Base-by-base conservation (phyloP, 257 asterid species). In the Fraxinus anomala region DNA sequence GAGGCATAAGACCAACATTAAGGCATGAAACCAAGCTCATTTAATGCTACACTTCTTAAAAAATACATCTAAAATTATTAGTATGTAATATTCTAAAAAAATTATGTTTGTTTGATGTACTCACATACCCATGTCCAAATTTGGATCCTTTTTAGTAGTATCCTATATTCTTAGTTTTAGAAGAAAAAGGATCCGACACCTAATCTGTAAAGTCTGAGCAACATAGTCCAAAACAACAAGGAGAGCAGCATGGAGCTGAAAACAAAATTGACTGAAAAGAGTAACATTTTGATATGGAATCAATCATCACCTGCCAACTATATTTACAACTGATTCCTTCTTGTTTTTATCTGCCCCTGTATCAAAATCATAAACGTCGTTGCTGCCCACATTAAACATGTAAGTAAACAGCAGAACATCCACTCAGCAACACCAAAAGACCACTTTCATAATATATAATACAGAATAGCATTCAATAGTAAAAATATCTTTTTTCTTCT, bases 321-420 rank as follows among this genome's bases (percentile, higher is more conserved):
- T 80, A 76, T 90, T 95, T 61, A 95, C 99, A 71, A 93, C 96
- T 5, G 99, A 95, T 87, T 95, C 99, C 82, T 90, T 91, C 95
- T 95, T 95, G 89, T 95, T 89, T 83, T 79, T 85, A 86, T 95
- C 99, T 5, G 98, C 99, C 85, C 99, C 98, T 23, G 91, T 86
- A 76, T 91, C 98, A 85, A 88, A 92, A 93, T 94, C 99, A 76
- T 94, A 93, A 49, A 94, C 98, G 74, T 94, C 99, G 77, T 94
- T 94, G 97, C 99, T 94, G 97, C 77, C 77, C 84, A 85, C 36
- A 77, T 81, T 76, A 69, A 73, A 69, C 75, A 69, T 70, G 68
- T 56, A 66, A 72, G 78, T 76, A 83, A 34, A 72, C 28, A 74
- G 68, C 68, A 79, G 37, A 28, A 77, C 37, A 71, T 31, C 47